Percentiles rank a stretch among this genome's conserved stretches.
Evolutionary conservation across 495 filamentous ascomycete species (phyloP).

Genomic region (Extremus antarcticus): DNA sequence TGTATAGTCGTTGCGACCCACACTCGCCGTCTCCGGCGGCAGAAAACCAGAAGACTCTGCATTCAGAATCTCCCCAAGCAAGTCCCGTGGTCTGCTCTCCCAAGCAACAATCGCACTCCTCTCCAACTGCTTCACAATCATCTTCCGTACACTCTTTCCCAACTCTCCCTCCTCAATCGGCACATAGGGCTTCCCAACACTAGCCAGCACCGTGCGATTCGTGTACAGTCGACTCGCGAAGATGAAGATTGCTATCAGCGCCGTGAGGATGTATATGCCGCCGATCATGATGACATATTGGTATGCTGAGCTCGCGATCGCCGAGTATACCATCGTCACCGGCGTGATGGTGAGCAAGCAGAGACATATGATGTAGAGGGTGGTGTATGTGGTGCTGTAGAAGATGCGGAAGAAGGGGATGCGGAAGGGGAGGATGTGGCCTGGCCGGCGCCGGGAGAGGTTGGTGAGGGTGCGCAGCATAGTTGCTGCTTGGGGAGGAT

Average conservation of each 20-base stretch:
- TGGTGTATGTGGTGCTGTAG: conserved; percentile 68
- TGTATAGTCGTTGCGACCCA: conserved; percentile 3
- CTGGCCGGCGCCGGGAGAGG: background rate
- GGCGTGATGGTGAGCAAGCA: conserved; percentile 71
- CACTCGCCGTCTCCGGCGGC: background rate
- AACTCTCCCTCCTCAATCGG: conserved; percentile 73
- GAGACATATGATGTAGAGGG: conserved; percentile 63
- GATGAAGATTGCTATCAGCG: conserved; percentile 59
- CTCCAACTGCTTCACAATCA: conserved; percentile 59
- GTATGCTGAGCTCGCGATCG: conserved; percentile 31
- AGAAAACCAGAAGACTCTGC: conserved; percentile 4
- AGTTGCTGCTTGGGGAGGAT: background rate
- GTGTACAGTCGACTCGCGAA: conserved; percentile 85
- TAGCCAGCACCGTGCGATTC: conserved; percentile 61
- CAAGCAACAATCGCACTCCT: conserved; percentile 74
- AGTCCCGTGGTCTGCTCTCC: conserved; percentile 57
- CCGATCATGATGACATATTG: conserved; percentile 79
- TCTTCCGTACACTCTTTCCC: conserved; percentile 55
- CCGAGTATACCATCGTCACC: conserved; percentile 61
- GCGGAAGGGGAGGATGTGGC: conserved; percentile 30
- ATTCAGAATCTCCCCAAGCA: conserved; percentile 21
- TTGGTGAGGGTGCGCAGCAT: background rate
- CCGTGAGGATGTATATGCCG: conserved; percentile 65
- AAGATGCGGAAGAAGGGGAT: conserved; percentile 61
- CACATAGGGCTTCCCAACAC: conserved; percentile 75